A percentile compares a stretch with the other conserved stretches of the same genome.
Evolutionary conservation across 2,329 filamentous ascomycete genomes (phyloP).

Genomic region (Botrytis byssoidea): DNA sequence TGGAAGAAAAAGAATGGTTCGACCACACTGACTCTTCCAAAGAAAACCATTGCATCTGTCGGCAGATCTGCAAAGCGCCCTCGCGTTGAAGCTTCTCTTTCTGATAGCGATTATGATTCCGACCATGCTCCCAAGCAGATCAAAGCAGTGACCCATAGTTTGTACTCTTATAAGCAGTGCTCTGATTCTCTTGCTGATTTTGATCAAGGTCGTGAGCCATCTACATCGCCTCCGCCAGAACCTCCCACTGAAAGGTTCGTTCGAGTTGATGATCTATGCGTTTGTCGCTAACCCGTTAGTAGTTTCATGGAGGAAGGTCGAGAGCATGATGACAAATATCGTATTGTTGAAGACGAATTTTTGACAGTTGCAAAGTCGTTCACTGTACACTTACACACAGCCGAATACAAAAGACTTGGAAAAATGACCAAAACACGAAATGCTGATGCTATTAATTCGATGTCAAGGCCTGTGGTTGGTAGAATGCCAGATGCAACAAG

Average conservation of each 20-base stretch:
- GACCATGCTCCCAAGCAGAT: background rate
- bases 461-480: slow-evolving; percentile 42
- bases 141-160: background rate
- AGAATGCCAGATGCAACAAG: slow-evolving; percentile 36
- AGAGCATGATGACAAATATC: slow-evolving; percentile 68
- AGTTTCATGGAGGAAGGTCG: slow-evolving; percentile 60
- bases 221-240: slow-evolving; percentile 53
- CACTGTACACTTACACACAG: slow-evolving; percentile 73
- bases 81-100: slow-evolving; percentile 17
- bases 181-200: background rate
- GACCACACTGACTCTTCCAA: slow-evolving; percentile 18
- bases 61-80: slow-evolving; percentile 24
- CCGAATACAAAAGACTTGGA: slow-evolving; percentile 71
- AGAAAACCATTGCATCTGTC: slow-evolving; percentile 2
- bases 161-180: background rate
- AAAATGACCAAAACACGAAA: slow-evolving; percentile 54
- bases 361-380: slow-evolving; percentile 64
- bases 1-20: slow-evolving; percentile 28
- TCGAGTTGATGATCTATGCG: background rate
- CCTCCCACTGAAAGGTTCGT: slow-evolving; percentile 48
- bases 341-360: slow-evolving; percentile 85
- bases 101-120: background rate
- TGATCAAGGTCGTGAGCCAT: slow-evolving; percentile 41
- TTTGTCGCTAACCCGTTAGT: background rate
- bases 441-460: slow-evolving; percentile 44